Conservation (phyloP, 1,284 basidiomycete species). For the Cystobasidiaceae sp. region DNA sequence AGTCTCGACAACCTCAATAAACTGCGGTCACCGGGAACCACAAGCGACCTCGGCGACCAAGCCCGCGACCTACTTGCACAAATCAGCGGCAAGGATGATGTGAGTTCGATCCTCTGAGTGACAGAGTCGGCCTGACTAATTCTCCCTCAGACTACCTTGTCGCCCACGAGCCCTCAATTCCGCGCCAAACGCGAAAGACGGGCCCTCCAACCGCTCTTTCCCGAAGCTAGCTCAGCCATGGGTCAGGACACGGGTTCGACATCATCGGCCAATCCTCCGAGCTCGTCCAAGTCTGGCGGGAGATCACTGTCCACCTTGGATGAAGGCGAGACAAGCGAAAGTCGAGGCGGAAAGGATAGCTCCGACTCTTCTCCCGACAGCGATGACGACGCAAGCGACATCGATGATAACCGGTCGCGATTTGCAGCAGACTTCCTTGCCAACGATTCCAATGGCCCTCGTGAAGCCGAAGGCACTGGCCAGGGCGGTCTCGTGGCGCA, state of each 20-base stretch:
- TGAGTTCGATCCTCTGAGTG: neutral
- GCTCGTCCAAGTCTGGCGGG: too few species aligned
- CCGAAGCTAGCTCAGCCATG: too few species aligned
- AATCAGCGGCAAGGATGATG: conserved; percentile 13
- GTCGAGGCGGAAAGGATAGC: neutral
- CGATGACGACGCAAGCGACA: conserved; percentile 1
- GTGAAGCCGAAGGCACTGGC: neutral
- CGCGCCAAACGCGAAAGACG: conserved; percentile 13
- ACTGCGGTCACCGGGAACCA: neutral
- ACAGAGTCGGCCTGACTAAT: neutral
- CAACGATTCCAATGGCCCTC: too few species aligned
- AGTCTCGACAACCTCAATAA: neutral
- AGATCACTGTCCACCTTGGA: too few species aligned
- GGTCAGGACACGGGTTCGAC: too few species aligned
- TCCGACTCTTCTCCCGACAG: conserved; percentile 1
- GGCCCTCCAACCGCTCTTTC: conserved; percentile 10
- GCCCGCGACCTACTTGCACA: conserved; percentile 22
- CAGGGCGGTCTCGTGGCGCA: neutral
- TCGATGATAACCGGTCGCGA: neutral
- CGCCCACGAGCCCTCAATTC: conserved; percentile 13
- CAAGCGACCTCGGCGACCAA: neutral
- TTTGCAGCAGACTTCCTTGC: neutral
- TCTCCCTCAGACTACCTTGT: neutral
- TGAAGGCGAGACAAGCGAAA: neutral
- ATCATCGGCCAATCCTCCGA: too few species aligned